A percentile compares a stretch with the other conserved stretches of the same genome.
Conservation (phyloP, 2,329 filamentous ascomycete genomes). For the Alternaria rosae region DNA sequence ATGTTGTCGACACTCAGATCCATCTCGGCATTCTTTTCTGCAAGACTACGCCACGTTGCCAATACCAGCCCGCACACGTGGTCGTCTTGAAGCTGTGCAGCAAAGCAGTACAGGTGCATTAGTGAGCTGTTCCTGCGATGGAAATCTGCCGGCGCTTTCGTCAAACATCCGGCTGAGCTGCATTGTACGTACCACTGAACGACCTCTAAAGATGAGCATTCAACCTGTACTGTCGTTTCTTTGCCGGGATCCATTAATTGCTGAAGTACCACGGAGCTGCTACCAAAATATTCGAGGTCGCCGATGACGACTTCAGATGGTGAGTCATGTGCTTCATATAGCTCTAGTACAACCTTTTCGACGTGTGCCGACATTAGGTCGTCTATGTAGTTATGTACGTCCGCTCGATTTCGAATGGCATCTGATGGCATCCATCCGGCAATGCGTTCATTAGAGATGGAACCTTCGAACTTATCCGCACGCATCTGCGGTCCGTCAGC, state of each 20-base stretch:
- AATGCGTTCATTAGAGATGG: background rate
- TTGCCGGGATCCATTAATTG: background rate
- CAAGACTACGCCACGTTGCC: background rate
- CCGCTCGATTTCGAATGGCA: conserved; percentile 7
- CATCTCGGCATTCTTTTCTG: background rate
- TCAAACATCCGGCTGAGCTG: background rate
- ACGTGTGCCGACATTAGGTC: background rate
- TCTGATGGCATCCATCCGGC: conserved; percentile 15
- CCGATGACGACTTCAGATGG: background rate
- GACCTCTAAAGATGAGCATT: background rate
- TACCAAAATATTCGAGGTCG: background rate
- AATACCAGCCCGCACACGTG: background rate
- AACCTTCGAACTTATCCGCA: background rate
- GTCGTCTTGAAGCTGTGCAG: conserved; percentile 4
- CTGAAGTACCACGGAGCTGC: background rate
- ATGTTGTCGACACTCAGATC: conserved; percentile 2
- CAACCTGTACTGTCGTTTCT: background rate
- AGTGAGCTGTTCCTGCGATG: background rate
- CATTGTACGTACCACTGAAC: conserved; percentile 3
- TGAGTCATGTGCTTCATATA: background rate
- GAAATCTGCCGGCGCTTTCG: background rate
- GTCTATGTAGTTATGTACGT: conserved; percentile 7
- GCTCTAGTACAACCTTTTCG: background rate
- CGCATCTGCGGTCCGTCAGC: background rate
- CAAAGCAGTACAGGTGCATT: conserved; percentile 8